Conservation (phyloP, 2,329 filamentous ascomycete species). For the Fusarium fujikuroi region DNA sequence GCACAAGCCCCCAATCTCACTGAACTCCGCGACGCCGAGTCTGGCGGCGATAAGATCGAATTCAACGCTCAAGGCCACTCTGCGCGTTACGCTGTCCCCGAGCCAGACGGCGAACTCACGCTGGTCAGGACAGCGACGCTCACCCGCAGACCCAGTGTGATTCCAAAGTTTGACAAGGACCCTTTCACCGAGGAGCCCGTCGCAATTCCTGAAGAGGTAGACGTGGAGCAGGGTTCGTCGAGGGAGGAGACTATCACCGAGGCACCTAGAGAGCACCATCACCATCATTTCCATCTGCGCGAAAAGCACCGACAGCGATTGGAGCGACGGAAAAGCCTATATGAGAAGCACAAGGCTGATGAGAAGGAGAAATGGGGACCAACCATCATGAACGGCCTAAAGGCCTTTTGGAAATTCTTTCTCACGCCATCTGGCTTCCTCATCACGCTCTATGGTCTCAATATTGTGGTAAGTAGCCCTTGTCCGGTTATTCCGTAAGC, state of each 20-base stretch:
- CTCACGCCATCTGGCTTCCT: constrained; percentile 55
- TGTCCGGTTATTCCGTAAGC: neutral
- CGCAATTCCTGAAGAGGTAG: neutral
- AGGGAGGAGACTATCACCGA: neutral
- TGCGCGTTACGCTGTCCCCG: neutral
- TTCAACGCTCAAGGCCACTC: neutral
- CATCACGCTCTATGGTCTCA: neutral
- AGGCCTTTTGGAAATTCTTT: constrained; percentile 3
- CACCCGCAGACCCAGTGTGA: neutral
- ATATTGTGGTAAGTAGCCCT: neutral
- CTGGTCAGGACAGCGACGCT: neutral
- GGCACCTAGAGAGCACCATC: neutral
- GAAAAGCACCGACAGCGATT: neutral
- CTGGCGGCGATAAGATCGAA: neutral
- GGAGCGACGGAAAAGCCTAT: neutral
- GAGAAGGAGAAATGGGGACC: constrained; percentile 2
- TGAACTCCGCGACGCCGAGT: constrained; percentile 1
- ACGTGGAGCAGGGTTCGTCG: neutral
- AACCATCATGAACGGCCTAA: neutral
- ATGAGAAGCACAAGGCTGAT: neutral
- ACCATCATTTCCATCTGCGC: neutral
- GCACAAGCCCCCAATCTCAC: neutral
- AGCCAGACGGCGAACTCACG: neutral
- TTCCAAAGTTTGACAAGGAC: neutral
- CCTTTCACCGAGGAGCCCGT: neutral